Evolutionary conservation across 2,329 filamentous ascomycete genomes (phyloP).

Genomic region (Colletotrichum gloeosporioides): DNA sequence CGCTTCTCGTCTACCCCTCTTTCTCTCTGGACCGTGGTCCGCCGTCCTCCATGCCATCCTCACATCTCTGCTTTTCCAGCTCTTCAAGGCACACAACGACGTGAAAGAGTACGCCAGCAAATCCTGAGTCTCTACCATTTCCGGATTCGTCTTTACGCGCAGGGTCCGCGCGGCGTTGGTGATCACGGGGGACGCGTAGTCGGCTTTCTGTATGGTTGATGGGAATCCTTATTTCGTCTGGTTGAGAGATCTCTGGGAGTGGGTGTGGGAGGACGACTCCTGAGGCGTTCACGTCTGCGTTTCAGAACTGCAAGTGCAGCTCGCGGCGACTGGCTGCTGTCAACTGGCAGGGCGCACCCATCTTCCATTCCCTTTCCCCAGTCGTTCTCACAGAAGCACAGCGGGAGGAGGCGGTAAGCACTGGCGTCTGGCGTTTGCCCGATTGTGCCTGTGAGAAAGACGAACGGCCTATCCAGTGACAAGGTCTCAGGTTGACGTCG

Average conservation of each 20-base stretch:
- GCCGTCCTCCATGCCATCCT: neutral
- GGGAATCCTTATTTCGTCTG: neutral
- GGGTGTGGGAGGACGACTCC: constrained; percentile 4
- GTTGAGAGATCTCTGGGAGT: neutral
- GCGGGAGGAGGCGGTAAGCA: neutral
- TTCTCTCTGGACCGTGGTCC: neutral
- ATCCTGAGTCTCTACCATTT: neutral
- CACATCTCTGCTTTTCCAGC: neutral
- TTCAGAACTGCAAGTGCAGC: constrained; percentile 15
- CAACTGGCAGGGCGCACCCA: neutral
- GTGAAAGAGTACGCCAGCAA: neutral
- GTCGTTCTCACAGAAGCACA: neutral
- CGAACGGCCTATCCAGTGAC: neutral
- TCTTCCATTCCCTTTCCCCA: neutral
- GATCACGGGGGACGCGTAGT: neutral
- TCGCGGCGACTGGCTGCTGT: constrained; percentile 2
- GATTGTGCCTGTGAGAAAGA: neutral
- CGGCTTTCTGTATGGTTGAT: neutral
- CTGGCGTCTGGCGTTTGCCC: neutral
- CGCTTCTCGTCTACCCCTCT: neutral
- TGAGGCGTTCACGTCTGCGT: constrained; percentile 19
- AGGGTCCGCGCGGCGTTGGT: neutral
- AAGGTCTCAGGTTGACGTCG: constrained; percentile 1
- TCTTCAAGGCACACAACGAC: neutral
- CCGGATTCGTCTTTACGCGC: neutral